phyloP scores from a whole-genome alignment of 768 basidiomycete species.

The Flagelloscypha sp. region DNA sequence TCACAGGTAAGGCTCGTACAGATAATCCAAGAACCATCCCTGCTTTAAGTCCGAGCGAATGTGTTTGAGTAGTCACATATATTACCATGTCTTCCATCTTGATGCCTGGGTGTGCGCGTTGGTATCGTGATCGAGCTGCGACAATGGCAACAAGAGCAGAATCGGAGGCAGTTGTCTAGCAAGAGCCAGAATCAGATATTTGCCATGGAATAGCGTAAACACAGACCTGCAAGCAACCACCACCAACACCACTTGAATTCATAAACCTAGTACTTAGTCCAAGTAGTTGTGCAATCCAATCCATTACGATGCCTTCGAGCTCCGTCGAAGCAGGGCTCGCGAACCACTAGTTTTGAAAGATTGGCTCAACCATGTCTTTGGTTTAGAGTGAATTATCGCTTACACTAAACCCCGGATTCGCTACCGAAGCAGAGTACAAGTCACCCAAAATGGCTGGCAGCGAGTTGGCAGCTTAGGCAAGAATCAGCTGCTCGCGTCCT shows the following conservation, averaged over 20 bases:
- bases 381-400: constrained; percentile 13
- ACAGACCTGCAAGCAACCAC: constrained; percentile 81
- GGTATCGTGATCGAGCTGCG: constrained; percentile 64
- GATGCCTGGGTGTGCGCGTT: constrained; percentile 37
- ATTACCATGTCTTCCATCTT: constrained; percentile 60
- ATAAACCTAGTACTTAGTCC: constrained; percentile 62
- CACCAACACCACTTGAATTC: constrained; percentile 61
- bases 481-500: too few species aligned
- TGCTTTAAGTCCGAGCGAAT: constrained; percentile 72
- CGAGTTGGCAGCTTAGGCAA: constrained; percentile 35
- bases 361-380: not conserved
- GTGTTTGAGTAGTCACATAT: constrained; percentile 87
- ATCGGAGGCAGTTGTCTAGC: constrained; percentile 83
- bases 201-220: constrained; percentile 8
- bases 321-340: constrained; percentile 89
- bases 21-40: constrained; percentile 72
- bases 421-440: constrained; percentile 62
- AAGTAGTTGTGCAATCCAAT: constrained; percentile 82
- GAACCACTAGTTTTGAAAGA: constrained; percentile 62
- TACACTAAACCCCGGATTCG: constrained; percentile 88
- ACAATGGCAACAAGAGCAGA: constrained; percentile 68
- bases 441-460: constrained; percentile 75
- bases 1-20: constrained; percentile 64
- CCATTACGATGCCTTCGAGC: constrained; percentile 79
- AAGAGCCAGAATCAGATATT: not conserved